phyloP scores from a whole-genome alignment of 2,329 filamentous ascomycete species.

The Epicoccum sorghinum region DNA sequence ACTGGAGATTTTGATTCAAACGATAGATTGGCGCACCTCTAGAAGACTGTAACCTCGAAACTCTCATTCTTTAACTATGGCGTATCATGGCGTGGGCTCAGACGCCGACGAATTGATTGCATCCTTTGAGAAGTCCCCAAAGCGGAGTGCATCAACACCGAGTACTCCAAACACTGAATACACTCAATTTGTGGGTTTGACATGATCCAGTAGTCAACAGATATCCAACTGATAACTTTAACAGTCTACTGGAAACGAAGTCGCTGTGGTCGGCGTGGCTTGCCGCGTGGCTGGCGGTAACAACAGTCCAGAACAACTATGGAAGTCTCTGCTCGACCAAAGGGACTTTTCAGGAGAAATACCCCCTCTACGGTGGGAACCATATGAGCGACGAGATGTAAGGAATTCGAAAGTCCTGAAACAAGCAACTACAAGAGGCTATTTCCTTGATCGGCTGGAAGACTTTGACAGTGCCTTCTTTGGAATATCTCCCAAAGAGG shows the following conservation, averaged over 20 bases:
- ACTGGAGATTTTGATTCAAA: background rate
- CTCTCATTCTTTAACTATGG: background rate
- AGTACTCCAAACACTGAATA: slow-evolving; percentile 12
- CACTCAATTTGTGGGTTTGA: slow-evolving; percentile 7
- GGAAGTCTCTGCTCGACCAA: slow-evolving; percentile 22
- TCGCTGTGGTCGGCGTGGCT: slow-evolving; percentile 21
- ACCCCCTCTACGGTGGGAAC: slow-evolving; percentile 13
- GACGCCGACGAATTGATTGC: slow-evolving; percentile 3
- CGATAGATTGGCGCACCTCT: background rate
- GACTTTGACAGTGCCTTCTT: slow-evolving; percentile 47
- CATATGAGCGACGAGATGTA: slow-evolving; percentile 2
- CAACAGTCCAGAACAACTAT: slow-evolving; percentile 18
- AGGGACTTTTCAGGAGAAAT: slow-evolving; percentile 12
- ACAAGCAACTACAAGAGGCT: slow-evolving; percentile 11
- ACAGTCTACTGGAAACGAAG: slow-evolving; percentile 2
- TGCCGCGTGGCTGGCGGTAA: slow-evolving; percentile 19
- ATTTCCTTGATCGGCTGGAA: slow-evolving; percentile 33
- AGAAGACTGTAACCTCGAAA: background rate
- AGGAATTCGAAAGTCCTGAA: slow-evolving; percentile 12
- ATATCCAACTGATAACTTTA: background rate
- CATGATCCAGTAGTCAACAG: background rate
- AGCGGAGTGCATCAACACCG: slow-evolving; percentile 1
- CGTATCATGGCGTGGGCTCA: slow-evolving; percentile 1
- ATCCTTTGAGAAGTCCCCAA: background rate
- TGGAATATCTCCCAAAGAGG: slow-evolving; percentile 28